phyloP scores from a whole-genome alignment of 495 filamentous ascomycete genomes.

The Platismatia glauca region DNA sequence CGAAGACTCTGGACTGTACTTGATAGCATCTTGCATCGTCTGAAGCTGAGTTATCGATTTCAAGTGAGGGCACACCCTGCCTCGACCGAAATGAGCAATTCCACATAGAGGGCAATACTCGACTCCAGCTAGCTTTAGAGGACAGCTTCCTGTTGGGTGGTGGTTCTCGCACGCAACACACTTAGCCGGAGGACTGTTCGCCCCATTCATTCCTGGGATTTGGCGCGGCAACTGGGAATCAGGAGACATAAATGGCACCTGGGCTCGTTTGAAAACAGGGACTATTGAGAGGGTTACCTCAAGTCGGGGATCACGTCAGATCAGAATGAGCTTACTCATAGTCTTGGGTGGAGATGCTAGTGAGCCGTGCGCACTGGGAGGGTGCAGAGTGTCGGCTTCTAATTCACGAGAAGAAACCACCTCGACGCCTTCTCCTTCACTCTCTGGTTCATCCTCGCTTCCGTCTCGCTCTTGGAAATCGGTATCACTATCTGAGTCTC shows the following conservation, averaged over 20 bases:
- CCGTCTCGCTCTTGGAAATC: slow-evolving; percentile 41
- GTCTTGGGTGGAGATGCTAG: slow-evolving; percentile 1
- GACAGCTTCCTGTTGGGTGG: slow-evolving; percentile 51
- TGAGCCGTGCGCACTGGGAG: neutral
- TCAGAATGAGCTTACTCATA: neutral
- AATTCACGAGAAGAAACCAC: slow-evolving; percentile 19
- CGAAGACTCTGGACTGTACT: slow-evolving; percentile 45
- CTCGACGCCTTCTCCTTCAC: slow-evolving; percentile 26
- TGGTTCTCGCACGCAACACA: slow-evolving; percentile 47
- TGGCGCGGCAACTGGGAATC: neutral
- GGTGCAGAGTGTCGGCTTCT: neutral
- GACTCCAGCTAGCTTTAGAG: slow-evolving; percentile 49
- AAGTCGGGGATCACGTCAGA: neutral
- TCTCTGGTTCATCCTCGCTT: slow-evolving; percentile 29
- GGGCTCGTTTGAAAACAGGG: slow-evolving; percentile 36
- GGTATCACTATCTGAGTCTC: slow-evolving; percentile 37
- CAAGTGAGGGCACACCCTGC: slow-evolving; percentile 53
- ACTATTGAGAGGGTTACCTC: slow-evolving; percentile 14
- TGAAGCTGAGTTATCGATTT: slow-evolving; percentile 46
- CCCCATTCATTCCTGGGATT: neutral
- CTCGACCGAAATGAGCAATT: slow-evolving; percentile 51
- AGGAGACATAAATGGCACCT: slow-evolving; percentile 15
- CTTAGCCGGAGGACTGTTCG: slow-evolving; percentile 17
- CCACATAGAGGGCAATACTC: slow-evolving; percentile 62
- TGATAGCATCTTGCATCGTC: slow-evolving; percentile 52